Evolutionary conservation across 140 eudicot species (phyloP), one percentile per base, ranked within the genome.

Genomic region (Stevia rebaudiana): DNA sequence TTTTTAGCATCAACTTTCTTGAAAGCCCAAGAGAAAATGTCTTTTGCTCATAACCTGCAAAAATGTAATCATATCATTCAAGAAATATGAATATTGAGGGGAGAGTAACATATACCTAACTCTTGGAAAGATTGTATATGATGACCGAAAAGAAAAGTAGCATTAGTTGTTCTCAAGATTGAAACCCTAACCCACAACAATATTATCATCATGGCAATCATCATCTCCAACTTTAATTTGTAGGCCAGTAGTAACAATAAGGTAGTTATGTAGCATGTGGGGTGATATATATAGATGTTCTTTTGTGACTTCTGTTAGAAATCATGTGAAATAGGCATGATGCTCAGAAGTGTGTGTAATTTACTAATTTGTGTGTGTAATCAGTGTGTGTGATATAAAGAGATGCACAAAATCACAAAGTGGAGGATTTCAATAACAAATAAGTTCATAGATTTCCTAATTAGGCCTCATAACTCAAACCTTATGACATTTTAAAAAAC

Each of bases 1-100:
- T 61, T 21, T 69, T 56, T 58, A 72, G 76, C 72, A 66, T 57
- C 83, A 85, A 73, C 74, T 85, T 85, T 76, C 89, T 82, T 65
- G 94, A 79, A 22, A 79, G 68, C 25, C 46, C 52, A 60, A 41
- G 47, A 35, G 57, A 55, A 72, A 65, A 10, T 35, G 59, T 42
- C 55, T 58, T 69, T 13, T 60, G 74, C n/a, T 71, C 56, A 73
- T 30, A 47, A 67, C 50, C 79, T 71, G 61, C 69, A 41, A 67
- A 43, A 58, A 53, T 47, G 67, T 56, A 48, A 62, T 12, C 56
- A 70, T 54, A 30, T n/a, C 62, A 66, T 63, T 3, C 28, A 31
- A 28, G 59, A 35, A 39, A 33, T 65, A 16, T 19, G 36, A 28
- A 11, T 13, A 1, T 53, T 63, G 35, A 22, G 68, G 51, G 39